Evolutionary conservation across 371 early-diverging fungal genomes (phyloP).

Genomic region (Haplosporangium sp.): DNA sequence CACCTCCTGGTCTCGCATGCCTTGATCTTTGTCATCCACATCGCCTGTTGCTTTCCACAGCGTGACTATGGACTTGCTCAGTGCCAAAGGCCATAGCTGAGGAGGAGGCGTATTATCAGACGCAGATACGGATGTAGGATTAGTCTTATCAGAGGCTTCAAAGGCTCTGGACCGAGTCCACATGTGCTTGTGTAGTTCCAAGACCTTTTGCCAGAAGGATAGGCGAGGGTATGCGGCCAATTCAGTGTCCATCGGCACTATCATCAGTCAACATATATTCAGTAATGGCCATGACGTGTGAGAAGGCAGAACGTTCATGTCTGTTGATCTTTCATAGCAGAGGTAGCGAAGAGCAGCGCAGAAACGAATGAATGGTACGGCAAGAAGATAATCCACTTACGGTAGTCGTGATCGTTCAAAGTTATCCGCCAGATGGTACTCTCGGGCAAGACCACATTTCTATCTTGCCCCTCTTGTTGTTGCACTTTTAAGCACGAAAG

Average conservation of each 20-base stretch:
- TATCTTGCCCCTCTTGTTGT: no score
- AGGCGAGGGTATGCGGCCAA: slow-evolving; percentile 17
- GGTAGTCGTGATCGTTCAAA: slow-evolving; percentile 41
- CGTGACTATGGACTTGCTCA: neutral
- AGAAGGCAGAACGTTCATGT: no score
- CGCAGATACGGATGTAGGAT: no score
- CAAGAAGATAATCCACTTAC: slow-evolving; percentile 13
- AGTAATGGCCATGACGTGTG: no score
- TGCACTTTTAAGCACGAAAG: slow-evolving; percentile 33
- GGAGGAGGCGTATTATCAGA: no score
- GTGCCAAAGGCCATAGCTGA: slow-evolving; percentile 11
- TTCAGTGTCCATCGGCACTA: slow-evolving; percentile 33
- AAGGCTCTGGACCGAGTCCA: slow-evolving; percentile 9
- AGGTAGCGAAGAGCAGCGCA: neutral
- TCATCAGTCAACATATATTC: neutral
- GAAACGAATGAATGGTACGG: neutral
- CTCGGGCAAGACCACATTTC: slow-evolving; percentile 9
- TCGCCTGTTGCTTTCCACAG: neutral
- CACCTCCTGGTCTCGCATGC: neutral
- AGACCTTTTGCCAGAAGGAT: slow-evolving; percentile 19
- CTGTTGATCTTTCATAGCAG: no score
- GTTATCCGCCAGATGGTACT: slow-evolving; percentile 35
- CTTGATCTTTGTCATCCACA: neutral
- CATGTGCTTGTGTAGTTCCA: slow-evolving; percentile 18
- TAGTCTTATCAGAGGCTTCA: slow-evolving; percentile 9